A percentile compares a stretch with the other conserved stretches of the same genome.
These are phyloP conservation scores for Prunus dulcis DNA, from an alignment of 306 rosid genomes.

Conservation along the genomic window DNA sequence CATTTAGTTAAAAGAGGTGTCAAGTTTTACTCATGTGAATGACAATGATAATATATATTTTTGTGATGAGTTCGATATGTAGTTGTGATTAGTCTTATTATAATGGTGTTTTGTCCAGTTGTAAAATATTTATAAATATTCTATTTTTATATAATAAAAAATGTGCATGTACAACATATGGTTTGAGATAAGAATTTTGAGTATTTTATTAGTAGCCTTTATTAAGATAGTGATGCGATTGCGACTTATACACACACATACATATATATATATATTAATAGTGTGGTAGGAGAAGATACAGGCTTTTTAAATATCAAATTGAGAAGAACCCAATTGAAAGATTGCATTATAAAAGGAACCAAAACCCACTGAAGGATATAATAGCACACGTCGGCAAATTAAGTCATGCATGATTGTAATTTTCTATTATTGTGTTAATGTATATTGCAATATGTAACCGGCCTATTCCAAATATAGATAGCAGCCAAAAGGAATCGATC, in stretches of 20 bases:
- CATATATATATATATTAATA: neutral
- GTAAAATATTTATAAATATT: no score
- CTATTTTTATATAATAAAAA: no score
- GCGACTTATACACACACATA: neutral
- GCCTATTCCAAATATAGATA: neutral
- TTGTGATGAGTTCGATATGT: no score
- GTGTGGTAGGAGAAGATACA: neutral
- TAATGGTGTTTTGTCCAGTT: fast-evolving
- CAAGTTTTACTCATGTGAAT: no score
- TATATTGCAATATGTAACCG: neutral
- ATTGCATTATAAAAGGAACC: neutral
- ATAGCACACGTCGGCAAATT: neutral
- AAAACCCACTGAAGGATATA: neutral
- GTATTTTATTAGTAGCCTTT: no score
- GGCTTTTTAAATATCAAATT: conserved; percentile 2
- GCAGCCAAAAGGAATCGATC: neutral
- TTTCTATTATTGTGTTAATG: neutral
- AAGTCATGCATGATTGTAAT: neutral
- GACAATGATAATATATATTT: no score
- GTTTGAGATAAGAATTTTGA: no score
- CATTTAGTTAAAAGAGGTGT: no score
- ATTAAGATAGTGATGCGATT: neutral
- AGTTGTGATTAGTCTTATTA: no score
- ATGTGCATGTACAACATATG: no score
- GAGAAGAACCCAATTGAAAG: neutral